phyloP scores from a whole-genome alignment of 257 asterid genomes.

The Petunia axillaris region DNA sequence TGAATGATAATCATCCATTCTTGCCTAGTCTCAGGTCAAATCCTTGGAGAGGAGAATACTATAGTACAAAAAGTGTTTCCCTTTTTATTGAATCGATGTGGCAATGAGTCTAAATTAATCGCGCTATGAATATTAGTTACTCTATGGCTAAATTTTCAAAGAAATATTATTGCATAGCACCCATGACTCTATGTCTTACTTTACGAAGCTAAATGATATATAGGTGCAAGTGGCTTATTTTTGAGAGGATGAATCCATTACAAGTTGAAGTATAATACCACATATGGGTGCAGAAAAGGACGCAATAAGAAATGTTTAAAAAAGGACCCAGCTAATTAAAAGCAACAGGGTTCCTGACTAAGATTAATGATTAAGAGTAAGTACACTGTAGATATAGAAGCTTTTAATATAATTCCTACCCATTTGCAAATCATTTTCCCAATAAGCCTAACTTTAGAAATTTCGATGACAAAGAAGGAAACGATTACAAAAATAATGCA shows the following conservation, averaged over 20 bases:
- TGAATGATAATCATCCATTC: too few relatives aligned
- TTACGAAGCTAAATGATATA: background rate
- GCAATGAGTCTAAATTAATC: too few relatives aligned
- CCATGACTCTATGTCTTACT: background rate
- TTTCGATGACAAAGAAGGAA: background rate
- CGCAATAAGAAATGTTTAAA: background rate
- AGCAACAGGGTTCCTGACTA: background rate
- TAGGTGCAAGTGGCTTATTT: constrained; percentile 21
- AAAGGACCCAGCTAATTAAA: background rate
- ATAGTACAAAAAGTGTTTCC: too few relatives aligned
- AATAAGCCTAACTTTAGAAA: background rate
- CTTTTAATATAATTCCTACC: background rate
- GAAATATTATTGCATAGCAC: background rate
- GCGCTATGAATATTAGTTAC: too few relatives aligned
- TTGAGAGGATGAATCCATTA: background rate
- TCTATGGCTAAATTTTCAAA: too few relatives aligned
- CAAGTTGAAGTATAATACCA: background rate
- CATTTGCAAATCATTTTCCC: background rate
- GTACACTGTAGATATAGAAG: background rate
- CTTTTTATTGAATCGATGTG: too few relatives aligned
- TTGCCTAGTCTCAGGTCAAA: too few relatives aligned
- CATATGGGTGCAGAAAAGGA: background rate
- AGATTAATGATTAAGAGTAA: background rate
- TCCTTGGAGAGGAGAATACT: too few relatives aligned
- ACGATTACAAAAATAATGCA: background rate